Conservation (phyloP, 176 grass and related monocot species). For the Avena eriantha region DNA sequence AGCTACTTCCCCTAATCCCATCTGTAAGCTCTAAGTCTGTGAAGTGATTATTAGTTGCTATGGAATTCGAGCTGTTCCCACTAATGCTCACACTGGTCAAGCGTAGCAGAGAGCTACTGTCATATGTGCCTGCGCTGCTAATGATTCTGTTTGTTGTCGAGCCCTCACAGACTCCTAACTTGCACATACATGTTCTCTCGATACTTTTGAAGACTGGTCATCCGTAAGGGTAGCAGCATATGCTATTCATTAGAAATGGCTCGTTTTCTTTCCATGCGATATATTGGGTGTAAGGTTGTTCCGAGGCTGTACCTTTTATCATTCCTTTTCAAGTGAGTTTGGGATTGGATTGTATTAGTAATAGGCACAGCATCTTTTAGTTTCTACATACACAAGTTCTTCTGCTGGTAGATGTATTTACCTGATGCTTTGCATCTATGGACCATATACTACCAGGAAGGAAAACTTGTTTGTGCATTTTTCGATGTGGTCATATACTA, state of each 20-base stretch:
- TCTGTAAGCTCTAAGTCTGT: neutral
- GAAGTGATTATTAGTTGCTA: neutral
- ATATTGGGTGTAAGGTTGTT: neutral
- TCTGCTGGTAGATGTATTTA: constrained; percentile 4
- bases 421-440: too few species aligned
- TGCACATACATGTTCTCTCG: neutral
- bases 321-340: neutral
- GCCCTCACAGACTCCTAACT: too few species aligned
- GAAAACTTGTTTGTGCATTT: too few species aligned
- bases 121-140: neutral
- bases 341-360: neutral
- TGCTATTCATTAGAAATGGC: neutral
- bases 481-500: neutral
- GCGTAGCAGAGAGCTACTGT: neutral
- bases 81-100: neutral
- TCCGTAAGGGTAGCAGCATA: neutral
- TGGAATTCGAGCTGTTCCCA: neutral
- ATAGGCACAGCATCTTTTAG: neutral
- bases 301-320: neutral
- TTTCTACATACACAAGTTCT: neutral
- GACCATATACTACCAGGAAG: too few species aligned
- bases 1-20: too few species aligned
- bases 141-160: too few species aligned
- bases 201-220: neutral
- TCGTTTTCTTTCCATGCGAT: neutral